phyloP scores from a whole-genome alignment of 2,329 filamentous ascomycete genomes.

The Trichoderma aggressivum region DNA sequence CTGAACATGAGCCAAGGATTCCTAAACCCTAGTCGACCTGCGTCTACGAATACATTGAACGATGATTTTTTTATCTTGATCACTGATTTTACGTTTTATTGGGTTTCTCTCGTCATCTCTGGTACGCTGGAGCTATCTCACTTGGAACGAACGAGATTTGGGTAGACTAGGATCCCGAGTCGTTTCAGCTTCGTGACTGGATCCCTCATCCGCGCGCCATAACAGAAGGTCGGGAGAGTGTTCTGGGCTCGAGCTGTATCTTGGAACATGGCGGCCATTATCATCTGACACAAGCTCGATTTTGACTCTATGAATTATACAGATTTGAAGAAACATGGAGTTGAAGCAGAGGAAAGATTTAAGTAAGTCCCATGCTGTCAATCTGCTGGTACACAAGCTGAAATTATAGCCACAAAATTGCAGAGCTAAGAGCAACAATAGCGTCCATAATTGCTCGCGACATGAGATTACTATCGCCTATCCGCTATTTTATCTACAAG shows the following conservation, averaged over 20 bases:
- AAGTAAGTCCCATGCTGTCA: background rate
- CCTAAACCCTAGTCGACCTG: conserved; percentile 40
- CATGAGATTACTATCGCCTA: too few relatives aligned
- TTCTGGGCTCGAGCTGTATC: background rate
- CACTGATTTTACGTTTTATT: background rate
- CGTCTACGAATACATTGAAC: conserved; percentile 30
- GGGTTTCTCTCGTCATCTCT: background rate
- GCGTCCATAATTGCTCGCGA: background rate
- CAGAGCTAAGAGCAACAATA: background rate
- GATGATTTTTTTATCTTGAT: conserved; percentile 68
- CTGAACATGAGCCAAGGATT: conserved; percentile 50
- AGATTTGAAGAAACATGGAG: background rate
- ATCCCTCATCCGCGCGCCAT: background rate
- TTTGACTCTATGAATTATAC: background rate
- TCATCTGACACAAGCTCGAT: background rate
- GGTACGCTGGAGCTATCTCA: background rate
- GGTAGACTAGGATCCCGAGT: background rate
- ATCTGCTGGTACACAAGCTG: background rate
- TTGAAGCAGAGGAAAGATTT: background rate
- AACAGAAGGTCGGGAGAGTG: background rate
- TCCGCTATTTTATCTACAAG: too few relatives aligned
- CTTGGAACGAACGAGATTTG: background rate
- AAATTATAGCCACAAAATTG: background rate
- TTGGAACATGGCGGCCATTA: background rate
- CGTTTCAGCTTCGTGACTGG: background rate